These are phyloP conservation scores for Claviceps arundinis DNA, from an alignment of 2,329 filamentous ascomycete species.

Conservation along the genomic window DNA sequence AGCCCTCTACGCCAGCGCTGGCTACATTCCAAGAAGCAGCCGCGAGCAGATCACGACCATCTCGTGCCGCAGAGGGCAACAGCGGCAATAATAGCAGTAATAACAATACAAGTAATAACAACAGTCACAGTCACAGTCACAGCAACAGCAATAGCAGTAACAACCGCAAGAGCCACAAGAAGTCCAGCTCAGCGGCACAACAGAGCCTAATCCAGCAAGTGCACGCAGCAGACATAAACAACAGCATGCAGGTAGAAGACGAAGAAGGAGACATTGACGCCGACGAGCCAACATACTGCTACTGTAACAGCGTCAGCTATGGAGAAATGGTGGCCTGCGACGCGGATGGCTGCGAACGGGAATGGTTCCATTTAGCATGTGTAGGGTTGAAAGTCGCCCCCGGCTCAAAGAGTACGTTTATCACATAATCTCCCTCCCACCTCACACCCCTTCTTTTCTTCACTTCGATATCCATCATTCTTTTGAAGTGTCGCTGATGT, in stretches of 20 bases:
- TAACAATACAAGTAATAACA: background rate
- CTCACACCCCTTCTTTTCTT: background rate
- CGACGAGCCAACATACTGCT: slow-evolving; percentile 65
- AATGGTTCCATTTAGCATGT: slow-evolving; percentile 78
- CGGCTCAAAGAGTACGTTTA: slow-evolving; percentile 54
- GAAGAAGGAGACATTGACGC: slow-evolving; percentile 49
- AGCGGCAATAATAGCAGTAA: slow-evolving; percentile 4
- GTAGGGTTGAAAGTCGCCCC: slow-evolving; percentile 68
- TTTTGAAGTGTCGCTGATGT: background rate
- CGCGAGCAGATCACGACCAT: slow-evolving; percentile 33
- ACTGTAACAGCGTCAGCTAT: slow-evolving; percentile 68
- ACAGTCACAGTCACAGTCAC: background rate
- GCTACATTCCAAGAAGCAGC: slow-evolving; percentile 44
- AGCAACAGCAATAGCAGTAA: slow-evolving; percentile 5
- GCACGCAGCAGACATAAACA: slow-evolving; percentile 21
- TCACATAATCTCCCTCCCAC: background rate
- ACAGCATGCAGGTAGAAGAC: slow-evolving; percentile 25
- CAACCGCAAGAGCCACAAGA: slow-evolving; percentile 47
- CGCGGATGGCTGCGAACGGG: slow-evolving; percentile 54
- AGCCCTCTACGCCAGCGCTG: slow-evolving; percentile 51
- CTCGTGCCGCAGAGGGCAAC: slow-evolving; percentile 27
- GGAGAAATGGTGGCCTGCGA: slow-evolving; percentile 79
- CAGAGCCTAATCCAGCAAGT: slow-evolving; percentile 20
- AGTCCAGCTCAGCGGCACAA: slow-evolving; percentile 30
- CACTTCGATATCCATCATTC: background rate